Evolutionary conservation across 331 rosid species (phyloP), one percentile per base, ranked within the genome.

Genomic region (Acacia pycnantha): DNA sequence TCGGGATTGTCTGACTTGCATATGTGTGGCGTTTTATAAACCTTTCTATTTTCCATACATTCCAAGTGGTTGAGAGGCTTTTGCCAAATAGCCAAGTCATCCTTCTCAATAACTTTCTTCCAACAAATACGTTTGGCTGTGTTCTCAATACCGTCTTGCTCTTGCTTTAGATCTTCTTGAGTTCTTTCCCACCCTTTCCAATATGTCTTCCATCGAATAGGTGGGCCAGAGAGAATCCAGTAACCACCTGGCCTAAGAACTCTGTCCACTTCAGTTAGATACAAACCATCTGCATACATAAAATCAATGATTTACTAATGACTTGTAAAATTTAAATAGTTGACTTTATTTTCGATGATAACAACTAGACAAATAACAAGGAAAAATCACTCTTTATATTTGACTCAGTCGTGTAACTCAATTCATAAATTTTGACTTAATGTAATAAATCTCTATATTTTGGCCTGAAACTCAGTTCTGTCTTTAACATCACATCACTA

Each of bases 131-230:
- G 64, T 75, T 77, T 91, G 12, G 97, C 97, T 67, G 88, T 90
- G 16, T 83, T 90, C 82, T 96, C 99, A 2, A 93, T 93, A 11
- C 88, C 41, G 47, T 94, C 98, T 84, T 96, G 99, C 87, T 96
- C 99, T 84, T 82, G 85, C 79, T 91, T 92, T 87, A 96, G 84
- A 84, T 96, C 95, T 31, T 95, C 95, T 83, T 92, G 82, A 3
- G 94, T 93, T 81, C 99, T 93, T 78, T 93, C 97, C 99, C 99
- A 96, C 7, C 99, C 99, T 46, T 80, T 90, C 99, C 99, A 96
- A 70, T 92, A 86, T 85, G 61, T 91, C 86, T 94, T 91, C 99
- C 99, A 96, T 66, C 85, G 43, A 35, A 96, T 92, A 9, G 99
- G 99, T 16, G 99, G 99, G 3, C 99, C 99, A 8, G 99, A 96